Base-by-base conservation (phyloP, 225 moss, liverwort and hornwort genomes). In the Pleurozium schreberi region DNA sequence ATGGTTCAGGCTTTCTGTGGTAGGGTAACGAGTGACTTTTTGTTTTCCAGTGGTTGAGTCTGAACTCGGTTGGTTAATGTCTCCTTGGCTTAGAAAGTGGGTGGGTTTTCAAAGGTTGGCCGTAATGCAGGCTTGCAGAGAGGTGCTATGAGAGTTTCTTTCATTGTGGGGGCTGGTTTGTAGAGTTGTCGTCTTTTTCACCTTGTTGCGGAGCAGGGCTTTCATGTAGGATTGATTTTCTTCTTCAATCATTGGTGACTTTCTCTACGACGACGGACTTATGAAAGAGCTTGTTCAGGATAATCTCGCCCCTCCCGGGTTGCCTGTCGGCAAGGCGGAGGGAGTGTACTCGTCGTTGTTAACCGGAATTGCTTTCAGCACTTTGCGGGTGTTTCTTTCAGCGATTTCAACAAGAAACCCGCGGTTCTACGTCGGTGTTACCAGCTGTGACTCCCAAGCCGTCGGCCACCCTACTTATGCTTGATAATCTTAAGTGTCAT, bases 251-350 rank as follows among this genome's bases (percentile, higher is more conserved):
- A 73, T 86, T 74, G 78, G 68, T 61, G 85, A 57, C 55, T 84
- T 61, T 84, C 81, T 84, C 50, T 28, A 62, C 36, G 76, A 68
- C 47, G 85, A 85, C 55, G 58, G 69, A 69, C 70, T 81, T 61
- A 91, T 90, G 91, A 84, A 81, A 49, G 88, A 86, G 83, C 81
- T 91, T 74, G 88, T 83, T 27, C 74, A 86, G 86, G 93, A 93
- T 64, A 93, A 86, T 50, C 91, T 93, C 75, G 88, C 84, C 43
- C 91, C 93, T 38, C 91, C 89, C 10, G 75, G 85, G 69, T 84
- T 81, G 81, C 69, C 40, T 76, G 84, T 87, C 40, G 76, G 79
- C 58, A 80, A 86, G 74, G 67, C 58, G 81, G 65, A 63, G 53
- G 62, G 25, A 79, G 36, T 43, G 75, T 19, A 11, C 45, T 43